Evolutionary conservation across 2,329 filamentous ascomycete species (phyloP).

Genomic region (Epichloe coenophiala): DNA sequence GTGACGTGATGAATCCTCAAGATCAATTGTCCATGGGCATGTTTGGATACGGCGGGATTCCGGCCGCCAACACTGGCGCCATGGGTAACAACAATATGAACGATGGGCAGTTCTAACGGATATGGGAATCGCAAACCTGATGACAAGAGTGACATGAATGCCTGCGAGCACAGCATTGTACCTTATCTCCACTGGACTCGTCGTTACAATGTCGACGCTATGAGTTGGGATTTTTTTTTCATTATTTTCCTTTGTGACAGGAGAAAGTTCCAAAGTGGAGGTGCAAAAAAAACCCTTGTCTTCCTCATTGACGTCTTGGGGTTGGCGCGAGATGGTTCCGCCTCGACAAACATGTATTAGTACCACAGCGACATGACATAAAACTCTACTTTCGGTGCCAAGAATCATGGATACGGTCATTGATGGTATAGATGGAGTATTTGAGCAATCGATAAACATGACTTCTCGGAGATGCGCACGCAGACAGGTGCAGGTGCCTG

Average conservation of each 20-base stretch:
- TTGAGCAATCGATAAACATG: neutral
- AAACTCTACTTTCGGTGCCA: neutral
- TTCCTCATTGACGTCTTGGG: too few relatives aligned
- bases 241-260: neutral
- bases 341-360: constrained; percentile 12
- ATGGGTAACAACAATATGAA: constrained; percentile 4
- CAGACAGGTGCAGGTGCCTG: too few relatives aligned
- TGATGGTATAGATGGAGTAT: neutral
- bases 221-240: neutral
- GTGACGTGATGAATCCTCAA: constrained; percentile 14
- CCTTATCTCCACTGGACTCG: neutral
- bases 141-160: neutral
- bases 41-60: constrained; percentile 18
- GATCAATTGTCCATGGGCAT: constrained; percentile 17
- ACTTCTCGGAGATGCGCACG: neutral
- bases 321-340: neutral
- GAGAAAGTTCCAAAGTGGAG: too few relatives aligned
- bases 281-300: neutral
- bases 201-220: neutral
- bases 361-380: constrained; percentile 5
- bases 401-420: neutral
- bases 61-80: constrained; percentile 6
- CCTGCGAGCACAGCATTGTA: neutral
- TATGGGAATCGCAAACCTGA: neutral
- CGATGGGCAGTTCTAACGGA: constrained; percentile 3